Conservation (phyloP, 2,329 filamentous ascomycete genomes). For the Alternaria burnsii region DNA sequence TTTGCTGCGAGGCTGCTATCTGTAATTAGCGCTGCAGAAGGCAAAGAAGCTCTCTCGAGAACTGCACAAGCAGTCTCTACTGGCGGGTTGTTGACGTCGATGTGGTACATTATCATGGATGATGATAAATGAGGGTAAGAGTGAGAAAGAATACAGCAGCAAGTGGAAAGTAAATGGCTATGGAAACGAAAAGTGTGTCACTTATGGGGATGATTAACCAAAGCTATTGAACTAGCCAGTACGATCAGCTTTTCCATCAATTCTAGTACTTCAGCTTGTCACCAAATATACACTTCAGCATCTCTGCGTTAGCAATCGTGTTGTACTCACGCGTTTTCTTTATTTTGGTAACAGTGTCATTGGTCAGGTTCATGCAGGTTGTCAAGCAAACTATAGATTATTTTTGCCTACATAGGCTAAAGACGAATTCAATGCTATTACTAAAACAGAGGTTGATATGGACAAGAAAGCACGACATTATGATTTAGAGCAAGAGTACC, state of each 20-base stretch:
- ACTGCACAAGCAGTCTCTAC: not conserved
- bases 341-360: not conserved
- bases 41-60: not conserved
- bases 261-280: not conserved
- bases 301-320: not conserved
- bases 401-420: not conserved
- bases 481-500: not conserved
- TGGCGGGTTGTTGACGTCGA: not conserved
- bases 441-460: not conserved
- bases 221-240: not conserved
- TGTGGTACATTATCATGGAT: not conserved
- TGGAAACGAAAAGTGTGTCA: not conserved
- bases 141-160: not conserved
- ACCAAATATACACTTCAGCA: not conserved
- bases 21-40: not conserved
- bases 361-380: not conserved
- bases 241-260: not conserved
- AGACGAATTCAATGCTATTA: not conserved
- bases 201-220: not conserved
- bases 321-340: not conserved
- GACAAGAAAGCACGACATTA: not conserved
- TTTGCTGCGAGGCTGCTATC: not conserved
- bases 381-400: not conserved
- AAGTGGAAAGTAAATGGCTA: not conserved
- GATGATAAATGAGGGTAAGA: too few species aligned